These are phyloP conservation scores for Plectosphaerella plurivora DNA, from an alignment of 2,329 filamentous ascomycete genomes.

Conservation along the genomic window DNA sequence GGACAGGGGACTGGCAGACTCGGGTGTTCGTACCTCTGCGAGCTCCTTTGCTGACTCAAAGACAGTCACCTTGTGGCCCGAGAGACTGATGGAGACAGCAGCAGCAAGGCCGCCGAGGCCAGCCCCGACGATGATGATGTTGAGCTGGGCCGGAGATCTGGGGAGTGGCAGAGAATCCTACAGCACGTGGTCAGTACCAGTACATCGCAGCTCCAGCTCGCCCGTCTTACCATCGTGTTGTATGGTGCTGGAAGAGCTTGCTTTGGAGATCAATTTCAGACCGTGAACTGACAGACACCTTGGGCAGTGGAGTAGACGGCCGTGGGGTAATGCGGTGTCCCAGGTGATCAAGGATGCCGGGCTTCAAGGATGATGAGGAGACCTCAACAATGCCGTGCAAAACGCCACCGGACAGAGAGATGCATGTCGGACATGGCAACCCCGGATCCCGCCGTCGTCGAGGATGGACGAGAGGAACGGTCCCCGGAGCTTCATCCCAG, in stretches of 20 bases:
- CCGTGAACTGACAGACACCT: too few species aligned
- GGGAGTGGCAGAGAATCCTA: background rate
- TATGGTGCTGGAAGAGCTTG: too few species aligned
- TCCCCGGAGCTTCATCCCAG: slow-evolving; percentile 1
- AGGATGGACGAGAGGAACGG: slow-evolving; percentile 3
- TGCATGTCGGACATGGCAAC: background rate
- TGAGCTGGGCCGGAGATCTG: slow-evolving; percentile 12
- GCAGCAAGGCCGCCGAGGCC: slow-evolving; percentile 36
- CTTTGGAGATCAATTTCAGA: too few species aligned
- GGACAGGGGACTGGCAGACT: background rate
- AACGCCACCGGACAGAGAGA: too few species aligned
- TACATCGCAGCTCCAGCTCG: too few species aligned
- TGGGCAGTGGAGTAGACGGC: too few species aligned
- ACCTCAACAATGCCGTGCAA: too few species aligned
- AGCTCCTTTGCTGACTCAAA: slow-evolving; percentile 34
- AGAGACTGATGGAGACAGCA: slow-evolving; percentile 28
- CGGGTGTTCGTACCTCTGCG: slow-evolving; percentile 24
- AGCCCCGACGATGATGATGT: slow-evolving; percentile 36
- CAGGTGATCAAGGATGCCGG: background rate
- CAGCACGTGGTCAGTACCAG: too few species aligned
- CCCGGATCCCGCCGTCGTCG: slow-evolving; percentile 9
- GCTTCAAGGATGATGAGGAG: slow-evolving; percentile 1
- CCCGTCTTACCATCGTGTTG: too few species aligned
- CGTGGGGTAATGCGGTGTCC: too few species aligned
- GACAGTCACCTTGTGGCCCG: slow-evolving; percentile 35